These are phyloP conservation scores for Citrullus amarus DNA, from an alignment of 306 rosid genomes.

Conservation along the genomic window DNA sequence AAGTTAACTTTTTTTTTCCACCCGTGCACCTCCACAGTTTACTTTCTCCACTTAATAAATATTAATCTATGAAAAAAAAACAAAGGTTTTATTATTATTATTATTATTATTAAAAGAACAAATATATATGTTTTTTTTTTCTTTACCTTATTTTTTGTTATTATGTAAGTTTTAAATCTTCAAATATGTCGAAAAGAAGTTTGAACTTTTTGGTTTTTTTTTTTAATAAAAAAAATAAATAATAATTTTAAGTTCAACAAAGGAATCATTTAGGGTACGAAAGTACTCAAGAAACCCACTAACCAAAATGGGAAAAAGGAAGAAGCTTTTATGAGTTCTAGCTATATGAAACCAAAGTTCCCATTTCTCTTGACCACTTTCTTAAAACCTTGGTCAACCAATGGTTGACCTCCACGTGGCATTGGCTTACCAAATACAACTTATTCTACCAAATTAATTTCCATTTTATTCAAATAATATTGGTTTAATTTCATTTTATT, in stretches of 20 bases:
- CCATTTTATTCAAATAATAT: no score
- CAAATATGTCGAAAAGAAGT: background rate
- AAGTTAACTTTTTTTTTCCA: background rate
- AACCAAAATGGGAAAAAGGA: slow-evolving; percentile 1
- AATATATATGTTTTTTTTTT: no score
- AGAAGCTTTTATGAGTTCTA: background rate
- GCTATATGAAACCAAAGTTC: background rate
- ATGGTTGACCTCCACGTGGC: background rate
- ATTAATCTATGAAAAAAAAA: background rate
- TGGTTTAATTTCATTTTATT: no score
- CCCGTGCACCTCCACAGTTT: slow-evolving; percentile 6
- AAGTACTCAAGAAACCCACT: slow-evolving; percentile 10
- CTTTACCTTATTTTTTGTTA: no score
- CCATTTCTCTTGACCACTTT: background rate
- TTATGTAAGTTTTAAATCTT: no score
- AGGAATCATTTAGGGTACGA: slow-evolving; percentile 4
- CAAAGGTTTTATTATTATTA: no score
- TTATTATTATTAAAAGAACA: no score
- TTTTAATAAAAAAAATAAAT: no score
- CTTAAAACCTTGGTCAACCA: background rate
- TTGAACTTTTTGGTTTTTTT: background rate
- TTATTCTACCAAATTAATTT: background rate
- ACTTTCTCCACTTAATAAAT: background rate
- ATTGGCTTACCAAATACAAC: background rate
- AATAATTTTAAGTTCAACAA: background rate